Conservation (phyloP, 768 basidiomycete species). For the Trametes villosa region DNA sequence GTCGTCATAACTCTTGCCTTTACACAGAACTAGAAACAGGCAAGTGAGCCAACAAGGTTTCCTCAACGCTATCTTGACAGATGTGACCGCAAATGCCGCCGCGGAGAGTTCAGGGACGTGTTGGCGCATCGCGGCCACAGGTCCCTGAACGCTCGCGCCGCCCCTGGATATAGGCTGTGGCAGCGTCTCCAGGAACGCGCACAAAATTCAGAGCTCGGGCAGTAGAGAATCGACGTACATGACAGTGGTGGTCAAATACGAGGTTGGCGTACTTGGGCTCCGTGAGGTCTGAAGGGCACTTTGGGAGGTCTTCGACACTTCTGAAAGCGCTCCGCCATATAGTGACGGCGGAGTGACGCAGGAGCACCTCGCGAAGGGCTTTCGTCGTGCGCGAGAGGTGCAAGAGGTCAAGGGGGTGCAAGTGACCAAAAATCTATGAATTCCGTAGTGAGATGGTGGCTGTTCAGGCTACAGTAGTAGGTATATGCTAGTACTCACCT, state of each 20-base stretch:
- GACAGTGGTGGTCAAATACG: slow-evolving; percentile 37
- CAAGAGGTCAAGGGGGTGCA: slow-evolving; percentile 14
- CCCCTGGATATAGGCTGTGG: too few relatives aligned
- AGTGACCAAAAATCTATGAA: slow-evolving; percentile 11
- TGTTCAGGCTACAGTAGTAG: not conserved
- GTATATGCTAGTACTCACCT: slow-evolving; percentile 7
- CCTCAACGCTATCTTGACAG: too few relatives aligned
- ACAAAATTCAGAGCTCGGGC: too few relatives aligned
- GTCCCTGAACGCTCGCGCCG: too few relatives aligned
- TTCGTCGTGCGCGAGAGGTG: slow-evolving; percentile 19
- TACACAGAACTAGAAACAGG: slow-evolving; percentile 10
- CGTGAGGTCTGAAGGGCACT: slow-evolving; percentile 15
- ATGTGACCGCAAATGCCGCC: too few relatives aligned
- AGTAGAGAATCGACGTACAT: slow-evolving; percentile 25
- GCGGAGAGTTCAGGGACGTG: too few relatives aligned
- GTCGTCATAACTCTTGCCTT: slow-evolving; percentile 15
- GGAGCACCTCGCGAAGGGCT: slow-evolving; percentile 14
- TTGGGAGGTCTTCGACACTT: slow-evolving; percentile 6
- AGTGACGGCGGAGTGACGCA: slow-evolving; percentile 11
- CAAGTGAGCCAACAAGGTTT: too few relatives aligned
- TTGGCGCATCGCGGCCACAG: too few relatives aligned
- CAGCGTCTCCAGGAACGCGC: too few relatives aligned
- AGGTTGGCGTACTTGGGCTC: slow-evolving; percentile 25
- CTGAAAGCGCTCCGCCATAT: slow-evolving; percentile 12
- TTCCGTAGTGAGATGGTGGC: not conserved